Evolutionary conservation across 2,329 filamentous ascomycete species (phyloP), one percentile per base, ranked within the genome.

Genomic region (Fusarium siculi): DNA sequence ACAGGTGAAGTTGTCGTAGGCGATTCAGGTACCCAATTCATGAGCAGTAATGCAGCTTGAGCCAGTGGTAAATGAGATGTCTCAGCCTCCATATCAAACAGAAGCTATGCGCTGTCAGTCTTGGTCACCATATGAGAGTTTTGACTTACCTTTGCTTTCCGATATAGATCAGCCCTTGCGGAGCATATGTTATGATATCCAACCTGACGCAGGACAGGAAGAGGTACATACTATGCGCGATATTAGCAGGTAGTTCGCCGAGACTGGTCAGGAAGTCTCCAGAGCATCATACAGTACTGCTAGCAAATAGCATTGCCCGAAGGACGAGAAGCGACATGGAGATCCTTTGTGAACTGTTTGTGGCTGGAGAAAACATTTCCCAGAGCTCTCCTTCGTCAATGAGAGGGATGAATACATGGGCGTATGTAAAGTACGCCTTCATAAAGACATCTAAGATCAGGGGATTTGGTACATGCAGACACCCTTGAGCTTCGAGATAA

Each of bases 61-160:
- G 59, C 32, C 3, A 39, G 40, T 9, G 59, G 40, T 7, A 62
- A 2, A 30, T 56, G 39, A 2, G n/a, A 9, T 0, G n/a, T 34
- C 47, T 50, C 30, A 5, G 47, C 47, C 5, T 34, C 47, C 30
- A 50, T 34, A 2, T 50, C 30, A 34, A 50, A 50, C 0, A 50
- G 4, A 23, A 50, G 47, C 30, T 50, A 19, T 50, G 2, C 4
- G n/a, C 8, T 23, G 10, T 50, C 5, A 34, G 21, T 7, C 4
- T 32, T 18, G 16, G 21, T 3, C 2, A 4, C 12, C 3, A 18
- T 7, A 9, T 5, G 3, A 3, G 2, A 0, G 11, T 1, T 2
- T n/a, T 2, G 28, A 9, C 21, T 39, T 5, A 39, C 58, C 21
- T 62, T 62, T 16, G 50, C 8, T 44, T 62, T 62, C 3, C 50